phyloP scores from a whole-genome alignment of 164 flowering plant species.

The Kingdonia uniflora region DNA sequence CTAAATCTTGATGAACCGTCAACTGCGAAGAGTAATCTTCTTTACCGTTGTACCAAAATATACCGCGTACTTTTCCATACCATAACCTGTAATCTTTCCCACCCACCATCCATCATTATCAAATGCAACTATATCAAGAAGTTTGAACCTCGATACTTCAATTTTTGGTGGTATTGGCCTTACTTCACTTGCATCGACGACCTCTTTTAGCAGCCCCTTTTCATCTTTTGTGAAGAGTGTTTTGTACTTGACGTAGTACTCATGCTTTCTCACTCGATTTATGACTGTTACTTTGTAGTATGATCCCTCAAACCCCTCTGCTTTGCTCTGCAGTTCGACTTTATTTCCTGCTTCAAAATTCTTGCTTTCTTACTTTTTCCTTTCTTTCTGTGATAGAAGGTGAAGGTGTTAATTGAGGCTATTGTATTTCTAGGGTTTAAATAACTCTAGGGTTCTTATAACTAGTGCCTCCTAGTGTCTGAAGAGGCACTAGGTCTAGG shows the following conservation, averaged over 20 bases:
- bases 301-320: constrained; percentile 10
- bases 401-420: too few relatives aligned
- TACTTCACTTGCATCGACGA: neutral
- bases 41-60: constrained; percentile 2
- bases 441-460: too few relatives aligned
- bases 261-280: neutral
- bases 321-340: constrained; percentile 9
- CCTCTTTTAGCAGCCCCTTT: constrained; percentile 3
- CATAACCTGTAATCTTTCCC: neutral
- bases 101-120: constrained; percentile 21
- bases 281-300: constrained; percentile 7
- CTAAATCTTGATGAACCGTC: constrained; percentile 11
- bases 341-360: constrained; percentile 1
- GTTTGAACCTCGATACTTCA: neutral
- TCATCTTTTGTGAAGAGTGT: constrained; percentile 13
- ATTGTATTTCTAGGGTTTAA: too few relatives aligned
- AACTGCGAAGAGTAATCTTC: neutral
- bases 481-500: too few relatives aligned
- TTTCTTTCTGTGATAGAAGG: too few relatives aligned
- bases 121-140: constrained; percentile 5
- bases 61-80: neutral
- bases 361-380: too few relatives aligned
- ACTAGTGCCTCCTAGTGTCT: too few relatives aligned
- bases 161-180: constrained; percentile 11
- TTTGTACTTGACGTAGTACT: constrained; percentile 6